Evolutionary conservation across 129 eudicot genomes (phyloP).

Genomic region (Scalesia atractyloides): DNA sequence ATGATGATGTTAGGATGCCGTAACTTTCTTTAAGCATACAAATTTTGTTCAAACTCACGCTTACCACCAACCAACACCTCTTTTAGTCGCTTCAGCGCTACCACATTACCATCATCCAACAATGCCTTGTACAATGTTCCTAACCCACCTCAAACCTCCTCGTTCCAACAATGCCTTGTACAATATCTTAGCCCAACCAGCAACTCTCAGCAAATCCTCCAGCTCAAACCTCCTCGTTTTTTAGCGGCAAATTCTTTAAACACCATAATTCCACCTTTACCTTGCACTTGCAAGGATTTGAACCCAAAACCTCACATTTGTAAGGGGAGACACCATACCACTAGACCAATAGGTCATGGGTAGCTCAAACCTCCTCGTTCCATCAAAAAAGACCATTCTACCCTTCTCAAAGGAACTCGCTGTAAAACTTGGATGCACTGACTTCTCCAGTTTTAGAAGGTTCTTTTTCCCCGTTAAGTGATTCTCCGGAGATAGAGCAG

Average conservation of each 20-base stretch:
- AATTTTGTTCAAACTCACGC: slow-evolving; percentile 94
- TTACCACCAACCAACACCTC: slow-evolving; percentile 51
- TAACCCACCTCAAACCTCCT: slow-evolving; percentile 80
- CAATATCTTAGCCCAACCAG: slow-evolving; percentile 61
- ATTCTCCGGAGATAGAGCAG: slow-evolving; percentile 50
- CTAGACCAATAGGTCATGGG: too few species aligned
- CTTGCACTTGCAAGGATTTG: too few species aligned
- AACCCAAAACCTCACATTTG: too few species aligned
- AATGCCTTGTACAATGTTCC: slow-evolving; percentile 91
- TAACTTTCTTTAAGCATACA: slow-evolving; percentile 63
- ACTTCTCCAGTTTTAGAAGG: slow-evolving; percentile 41
- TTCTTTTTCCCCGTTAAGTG: slow-evolving; percentile 6
- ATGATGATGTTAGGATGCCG: slow-evolving; percentile 63
- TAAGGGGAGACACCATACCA: too few species aligned
- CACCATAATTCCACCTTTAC: too few species aligned
- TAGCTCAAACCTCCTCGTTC: slow-evolving; percentile 73
- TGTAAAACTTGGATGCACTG: slow-evolving; percentile 37
- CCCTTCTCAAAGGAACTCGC: slow-evolving; percentile 58
- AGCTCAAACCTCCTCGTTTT: slow-evolving; percentile 74
- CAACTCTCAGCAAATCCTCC: slow-evolving; percentile 72
- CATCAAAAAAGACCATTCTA: slow-evolving; percentile 78
- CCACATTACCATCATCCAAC: slow-evolving; percentile 78
- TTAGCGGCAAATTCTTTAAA: too few species aligned
- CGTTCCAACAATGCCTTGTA: slow-evolving; percentile 85
- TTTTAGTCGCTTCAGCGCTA: slow-evolving; percentile 86